Percentiles rank a stretch among this genome's conserved stretches.
phyloP scores from a whole-genome alignment of 2,329 filamentous ascomycete genomes.

The Tolypocladium inflatum region DNA sequence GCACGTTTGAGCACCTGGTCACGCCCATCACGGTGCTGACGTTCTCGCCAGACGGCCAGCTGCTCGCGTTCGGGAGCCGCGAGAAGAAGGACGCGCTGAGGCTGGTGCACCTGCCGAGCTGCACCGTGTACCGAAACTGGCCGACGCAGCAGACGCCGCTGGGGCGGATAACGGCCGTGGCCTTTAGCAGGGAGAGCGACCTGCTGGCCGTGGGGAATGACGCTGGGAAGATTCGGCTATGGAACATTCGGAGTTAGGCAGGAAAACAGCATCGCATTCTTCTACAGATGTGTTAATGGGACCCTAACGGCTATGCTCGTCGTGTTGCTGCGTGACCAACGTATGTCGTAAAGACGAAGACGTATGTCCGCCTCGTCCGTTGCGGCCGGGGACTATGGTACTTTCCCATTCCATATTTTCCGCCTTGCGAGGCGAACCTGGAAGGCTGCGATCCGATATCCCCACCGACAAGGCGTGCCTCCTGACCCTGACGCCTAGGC shows the following conservation, averaged over 20 bases:
- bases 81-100: constrained; percentile 84
- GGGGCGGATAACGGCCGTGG: constrained; percentile 69
- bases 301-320: background rate
- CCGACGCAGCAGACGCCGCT: constrained; percentile 84
- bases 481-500: background rate
- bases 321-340: background rate
- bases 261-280: background rate
- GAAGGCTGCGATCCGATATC: background rate
- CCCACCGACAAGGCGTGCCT: background rate
- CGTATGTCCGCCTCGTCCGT: too few species aligned
- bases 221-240: constrained; percentile 75
- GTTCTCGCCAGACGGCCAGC: constrained; percentile 83
- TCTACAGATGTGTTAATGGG: background rate
- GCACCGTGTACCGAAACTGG: constrained; percentile 95
- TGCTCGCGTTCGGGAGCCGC: constrained; percentile 75
- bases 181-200: constrained; percentile 56
- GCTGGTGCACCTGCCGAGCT: constrained; percentile 81
- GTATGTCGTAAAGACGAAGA: background rate
- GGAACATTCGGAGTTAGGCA: constrained; percentile 67
- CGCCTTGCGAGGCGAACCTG: background rate
- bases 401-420: background rate
- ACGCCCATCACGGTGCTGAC: constrained; percentile 71
- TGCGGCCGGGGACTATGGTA: too few species aligned
- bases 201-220: constrained; percentile 84
- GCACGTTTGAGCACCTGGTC: constrained; percentile 74